Evolutionary conservation across 345 rosid genomes (phyloP), one percentile per base, ranked within the genome.

Genomic region (Linum lewisii): DNA sequence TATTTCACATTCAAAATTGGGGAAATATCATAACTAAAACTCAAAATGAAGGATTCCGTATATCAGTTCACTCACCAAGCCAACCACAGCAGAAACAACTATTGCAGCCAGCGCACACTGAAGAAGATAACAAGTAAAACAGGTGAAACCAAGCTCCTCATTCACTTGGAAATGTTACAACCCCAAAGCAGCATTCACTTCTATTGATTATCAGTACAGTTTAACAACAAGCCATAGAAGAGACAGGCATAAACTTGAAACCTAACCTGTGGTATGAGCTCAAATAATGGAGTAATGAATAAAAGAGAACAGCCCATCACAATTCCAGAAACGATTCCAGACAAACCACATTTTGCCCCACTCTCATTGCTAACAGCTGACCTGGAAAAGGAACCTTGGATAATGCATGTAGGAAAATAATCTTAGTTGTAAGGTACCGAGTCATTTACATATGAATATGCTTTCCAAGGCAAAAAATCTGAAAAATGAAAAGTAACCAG

Each of bases 31-130:
- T 29, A 8, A 29, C 7, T 29, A 29, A 29, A 29, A 4, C 2
- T 29, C 34, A 29, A 29, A 29, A 29, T 29, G 34, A 29, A 29
- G 34, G 34, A 29, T 42, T 42, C 15, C 4, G 4, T 42, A 7
- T 42, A 42, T 42, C 47, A 42, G 47, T 42, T 42, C 47, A 72
- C 92, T 84, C 73, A 90, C 99, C 90, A 90, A 77, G 71, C 95
- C 83, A 75, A 86, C 84, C 16, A 94, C 99, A 58, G 97, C 99
- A 69, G 97, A 85, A 59, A 82, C 73, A 18, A 94, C 97, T 60
- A 94, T 90, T 54, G 99, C 97, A 66, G 99, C 99, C 73, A 94
- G 78, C 50, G 87, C 86, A 81, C 97, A 94, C 99, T 94, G 74
- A 66, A 19, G 51, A 57, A 76, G 62, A 61, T 19, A 63, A 49